Evolutionary conservation across 257 asterid species (phyloP).

Genomic region (Primulina eburnea): DNA sequence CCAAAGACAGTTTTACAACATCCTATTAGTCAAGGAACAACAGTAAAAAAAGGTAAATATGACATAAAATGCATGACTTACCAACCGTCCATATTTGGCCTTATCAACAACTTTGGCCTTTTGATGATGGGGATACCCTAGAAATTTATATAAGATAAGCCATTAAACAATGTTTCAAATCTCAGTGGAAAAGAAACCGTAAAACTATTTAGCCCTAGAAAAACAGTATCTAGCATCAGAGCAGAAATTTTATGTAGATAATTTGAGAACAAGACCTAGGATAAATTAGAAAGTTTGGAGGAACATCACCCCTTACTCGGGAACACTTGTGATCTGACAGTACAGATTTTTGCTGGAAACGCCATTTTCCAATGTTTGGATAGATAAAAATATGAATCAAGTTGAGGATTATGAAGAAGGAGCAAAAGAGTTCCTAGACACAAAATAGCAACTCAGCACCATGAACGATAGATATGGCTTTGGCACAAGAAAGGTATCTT

Average conservation of each 20-base stretch:
- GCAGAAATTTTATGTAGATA: neutral
- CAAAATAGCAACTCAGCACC: neutral
- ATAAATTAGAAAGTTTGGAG: too few species aligned
- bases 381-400: neutral
- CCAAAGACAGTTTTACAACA: constrained; percentile 9
- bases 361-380: neutral
- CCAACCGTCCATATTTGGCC: constrained; percentile 55
- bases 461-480: neutral
- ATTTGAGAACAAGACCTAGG: too few species aligned
- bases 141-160: constrained; percentile 4
- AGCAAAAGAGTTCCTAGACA: neutral
- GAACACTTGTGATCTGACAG: neutral
- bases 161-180: constrained; percentile 13
- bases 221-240: neutral
- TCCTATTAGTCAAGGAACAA: neutral
- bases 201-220: neutral
- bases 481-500: neutral
- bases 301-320: neutral
- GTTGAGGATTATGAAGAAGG: neutral
- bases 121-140: constrained; percentile 60
- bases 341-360: neutral
- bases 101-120: constrained; percentile 47
- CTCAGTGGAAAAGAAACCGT: neutral
- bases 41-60: neutral
- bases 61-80: constrained; percentile 35